Base-by-base conservation (phyloP, 1,284 basidiomycete genomes). In the Trichosporon asahii region DNA sequence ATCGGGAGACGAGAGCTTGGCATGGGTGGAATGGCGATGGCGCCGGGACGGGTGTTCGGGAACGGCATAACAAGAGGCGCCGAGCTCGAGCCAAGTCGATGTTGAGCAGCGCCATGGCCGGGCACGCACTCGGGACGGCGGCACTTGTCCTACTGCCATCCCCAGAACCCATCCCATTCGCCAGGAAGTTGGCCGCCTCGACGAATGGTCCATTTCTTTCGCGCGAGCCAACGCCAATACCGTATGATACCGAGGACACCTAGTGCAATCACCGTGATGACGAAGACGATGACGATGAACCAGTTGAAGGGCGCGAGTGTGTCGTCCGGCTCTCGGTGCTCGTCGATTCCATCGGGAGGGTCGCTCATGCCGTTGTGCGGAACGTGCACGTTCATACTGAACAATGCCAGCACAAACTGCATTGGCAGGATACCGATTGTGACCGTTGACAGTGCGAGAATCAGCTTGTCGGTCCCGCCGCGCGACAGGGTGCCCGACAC, bases 361-460 rank as follows among this genome's bases (percentile, higher is more conserved):
- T 23, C 23, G 55, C 18, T 78, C 76, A 53, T 12, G 40, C 80
- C 78, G 74, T 87, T 86, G 60, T 78, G 78, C 0, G 87, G 87
- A 0, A 84, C 70, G 2, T 71, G 46, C 55, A 89, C 77, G 76
- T 94, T 93, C 76, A 88, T 84, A 5, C 90, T 90, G 76, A 89
- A 88, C 14, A 88, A 35, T 66, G 91, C 89, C 23, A 88, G 86
- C 27, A 90, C 73, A 21, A 89, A 85, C 76, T 90, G 89, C 70
- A 90, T 85, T 61, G 89, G 89, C n/a, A 94, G 78, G 55, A 92
- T 88, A 0, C 88, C 88, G 53, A 94, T 85, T 75, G 86, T 88
- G 66, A 95, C 86, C 14, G 87, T 81, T 0, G 90, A 89, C 11
- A 97, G 85, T 40, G 87, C 85, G 23, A 95, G 82, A 57, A 94